Evolutionary conservation across 163 green algal species (phyloP), one percentile per base, ranked within the genome.

Genomic region (Chloromonas sp.): DNA sequence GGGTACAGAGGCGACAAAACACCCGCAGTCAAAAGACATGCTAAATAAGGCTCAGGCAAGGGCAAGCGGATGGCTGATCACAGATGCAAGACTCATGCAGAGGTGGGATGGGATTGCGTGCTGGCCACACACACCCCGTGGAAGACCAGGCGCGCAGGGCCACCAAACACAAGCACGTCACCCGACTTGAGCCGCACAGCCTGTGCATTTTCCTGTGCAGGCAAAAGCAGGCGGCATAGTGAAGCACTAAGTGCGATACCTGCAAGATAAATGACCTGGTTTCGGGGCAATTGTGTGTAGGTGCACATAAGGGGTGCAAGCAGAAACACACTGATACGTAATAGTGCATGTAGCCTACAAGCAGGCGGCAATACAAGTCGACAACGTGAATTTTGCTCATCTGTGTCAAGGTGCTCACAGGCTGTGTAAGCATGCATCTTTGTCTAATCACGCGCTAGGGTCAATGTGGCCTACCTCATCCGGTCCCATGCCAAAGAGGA

Each of bases 131-230:
- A n/a, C 66, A 95, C 89, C 0, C 85, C 88, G 81, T 95, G 92
- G 81, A 89, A 95, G 62, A 95, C 78, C 90, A 95, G 89, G 60
- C 92, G 87, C 11, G 83, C 83, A 3, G 91, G 85, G n/a, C 92
- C 92, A 3, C 90, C 91, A 85, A 95, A 95, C 59, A 95, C 87
- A 36, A 95, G 82, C 84, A 88, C 84, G 85, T 95, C 92, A 57
- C 91, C 91, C 71, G 89, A 94, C 71, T 93, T 83, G 36, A 95
- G 81, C 0, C 88, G 77, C 70, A 94, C 83, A 11, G 60, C 85
- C 36, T 81, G 3, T 0, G 87, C 66, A n/a, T 8, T 76, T 8
- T 11, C 11, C 66, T 76, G 66, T 8, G 11, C 8, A 8, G 11
- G 66, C 66, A 76, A 11, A 8, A 76, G 66, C 66, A 76, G 66